Evolutionary conservation across 164 flowering plant genomes (phyloP), one percentile per base, ranked within the genome.

Genomic region (Annona cherimola): DNA sequence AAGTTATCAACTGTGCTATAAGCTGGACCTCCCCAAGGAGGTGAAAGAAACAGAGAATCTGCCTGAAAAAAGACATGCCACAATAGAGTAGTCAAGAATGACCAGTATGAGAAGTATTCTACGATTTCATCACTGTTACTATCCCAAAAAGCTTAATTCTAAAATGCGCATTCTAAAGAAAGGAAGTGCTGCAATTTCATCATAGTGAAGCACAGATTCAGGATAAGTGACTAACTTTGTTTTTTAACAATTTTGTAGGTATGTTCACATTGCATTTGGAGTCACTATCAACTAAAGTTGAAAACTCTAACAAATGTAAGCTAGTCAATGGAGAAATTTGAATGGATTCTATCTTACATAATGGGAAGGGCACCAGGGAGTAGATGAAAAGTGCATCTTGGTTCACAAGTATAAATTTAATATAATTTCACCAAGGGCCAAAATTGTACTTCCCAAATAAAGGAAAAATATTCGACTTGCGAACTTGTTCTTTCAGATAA

Each of bases 1-100:
- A 69, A 87, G n/a, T 46, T 76, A 50, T 77, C 69, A 50, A 66
- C 67, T 4, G 50, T 64, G 39, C 43, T 76, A 70, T 87, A 87
- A 60, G 80, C 55, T 74, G 90, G 90, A 55, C 90, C 88, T 45
- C 90, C 90, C 90, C 90, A 87, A 71, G 90, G 90, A 59, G 90
- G 88, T 67, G 90, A 69, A 68, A 87, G 87, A 74, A 85, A 87
- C 42, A 76, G 79, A 45, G 77, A 76, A 45, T 87, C 85, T 40
- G 80, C 90, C 90, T 86, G 69, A 45, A 18, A 40, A 70, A 77
- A 71, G 35, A 26, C 35, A 50, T 19, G 63, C 59, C 54, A 73
- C 4, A 61, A 50, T 50, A 11, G 14, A 61, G 14, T 50, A 11
- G 14, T 14, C 14, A 5, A 35, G 18, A 40, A 41, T 16, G 11